Evolutionary conservation across 2,329 filamentous ascomycete species (phyloP).

Genomic region (Cladosporium sp.): DNA sequence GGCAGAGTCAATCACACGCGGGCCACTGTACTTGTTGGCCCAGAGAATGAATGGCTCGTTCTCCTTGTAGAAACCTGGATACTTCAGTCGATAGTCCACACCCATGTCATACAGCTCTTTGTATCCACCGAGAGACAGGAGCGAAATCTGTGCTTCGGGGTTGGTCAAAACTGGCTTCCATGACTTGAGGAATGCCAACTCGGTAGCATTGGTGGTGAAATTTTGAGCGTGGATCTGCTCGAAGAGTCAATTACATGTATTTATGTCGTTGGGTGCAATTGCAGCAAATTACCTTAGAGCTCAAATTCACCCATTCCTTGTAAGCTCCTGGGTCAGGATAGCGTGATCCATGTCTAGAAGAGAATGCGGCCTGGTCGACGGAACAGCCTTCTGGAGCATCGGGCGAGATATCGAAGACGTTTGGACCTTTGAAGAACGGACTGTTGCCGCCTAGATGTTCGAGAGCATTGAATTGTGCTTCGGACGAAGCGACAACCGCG

Average conservation of each 20-base stretch:
- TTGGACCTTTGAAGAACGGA: constrained; percentile 52
- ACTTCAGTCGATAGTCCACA: constrained; percentile 48
- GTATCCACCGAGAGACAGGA: constrained; percentile 62
- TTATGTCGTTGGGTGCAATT: neutral
- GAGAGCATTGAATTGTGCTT: constrained; percentile 27
- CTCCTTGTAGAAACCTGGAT: constrained; percentile 52
- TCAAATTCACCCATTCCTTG: constrained; percentile 51
- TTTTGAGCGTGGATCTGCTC: constrained; percentile 54
- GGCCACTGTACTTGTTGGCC: constrained; percentile 60
- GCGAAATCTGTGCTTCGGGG: constrained; percentile 57
- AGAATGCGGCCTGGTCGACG: constrained; percentile 62
- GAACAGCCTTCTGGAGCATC: constrained; percentile 57
- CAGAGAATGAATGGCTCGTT: constrained; percentile 59
- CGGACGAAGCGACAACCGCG: constrained; percentile 9
- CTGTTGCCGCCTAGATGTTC: constrained; percentile 42
- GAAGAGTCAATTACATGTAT: neutral
- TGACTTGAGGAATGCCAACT: constrained; percentile 56
- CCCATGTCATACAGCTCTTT: constrained; percentile 62
- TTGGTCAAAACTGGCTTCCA: constrained; percentile 62
- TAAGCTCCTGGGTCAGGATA: constrained; percentile 65
- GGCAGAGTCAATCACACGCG: constrained; percentile 61
- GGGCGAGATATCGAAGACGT: constrained; percentile 57
- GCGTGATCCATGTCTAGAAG: constrained; percentile 62
- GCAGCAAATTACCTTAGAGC: constrained; percentile 23
- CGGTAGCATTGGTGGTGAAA: constrained; percentile 54